Percentiles rank a stretch among this genome's conserved stretches.
These are phyloP conservation scores for Mucor racemosus DNA, from an alignment of 371 early-diverging fungal genomes.

Conservation along the genomic window DNA sequence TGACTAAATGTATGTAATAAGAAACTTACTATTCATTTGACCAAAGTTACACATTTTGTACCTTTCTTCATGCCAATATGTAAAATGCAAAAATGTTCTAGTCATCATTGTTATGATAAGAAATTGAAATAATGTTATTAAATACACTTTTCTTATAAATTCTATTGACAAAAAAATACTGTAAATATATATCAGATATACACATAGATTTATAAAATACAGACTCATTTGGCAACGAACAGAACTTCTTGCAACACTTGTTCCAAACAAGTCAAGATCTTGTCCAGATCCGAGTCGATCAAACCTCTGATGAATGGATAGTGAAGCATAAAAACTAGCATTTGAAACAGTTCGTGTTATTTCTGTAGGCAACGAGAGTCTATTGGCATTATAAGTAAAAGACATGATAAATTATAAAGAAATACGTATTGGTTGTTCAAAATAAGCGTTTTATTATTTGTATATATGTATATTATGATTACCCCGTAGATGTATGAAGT, in stretches of 20 bases:
- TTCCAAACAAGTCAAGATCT: slow-evolving; percentile 48
- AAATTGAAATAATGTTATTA: slow-evolving; percentile 14
- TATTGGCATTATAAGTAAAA: slow-evolving; percentile 4
- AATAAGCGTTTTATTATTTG: slow-evolving; percentile 4
- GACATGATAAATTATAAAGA: slow-evolving; percentile 3
- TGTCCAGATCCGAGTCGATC: slow-evolving; percentile 41
- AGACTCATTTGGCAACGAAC: slow-evolving; percentile 46
- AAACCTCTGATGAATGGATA: slow-evolving; percentile 22
- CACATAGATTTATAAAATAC: not conserved
- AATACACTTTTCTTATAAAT: slow-evolving; percentile 26
- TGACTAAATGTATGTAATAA: slow-evolving; percentile 17
- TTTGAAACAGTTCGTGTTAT: slow-evolving; percentile 8
- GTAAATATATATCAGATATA: no score
- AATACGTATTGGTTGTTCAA: not conserved
- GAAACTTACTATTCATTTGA: no score
- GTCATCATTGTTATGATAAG: not conserved
- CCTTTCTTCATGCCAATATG: slow-evolving; percentile 26
- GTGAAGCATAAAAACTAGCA: slow-evolving; percentile 14
- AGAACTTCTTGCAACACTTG: slow-evolving; percentile 35
- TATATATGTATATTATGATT: not conserved
- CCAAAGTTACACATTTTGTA: not conserved
- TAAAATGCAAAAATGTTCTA: slow-evolving; percentile 2
- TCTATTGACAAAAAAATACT: not conserved
- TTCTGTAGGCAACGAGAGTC: slow-evolving; percentile 9
- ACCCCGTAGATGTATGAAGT: not conserved